A percentile compares a stretch with the other conserved stretches of the same genome.
These are phyloP conservation scores for Mucor irregularis DNA, from an alignment of 371 early-diverging fungal genomes.

Conservation along the genomic window DNA sequence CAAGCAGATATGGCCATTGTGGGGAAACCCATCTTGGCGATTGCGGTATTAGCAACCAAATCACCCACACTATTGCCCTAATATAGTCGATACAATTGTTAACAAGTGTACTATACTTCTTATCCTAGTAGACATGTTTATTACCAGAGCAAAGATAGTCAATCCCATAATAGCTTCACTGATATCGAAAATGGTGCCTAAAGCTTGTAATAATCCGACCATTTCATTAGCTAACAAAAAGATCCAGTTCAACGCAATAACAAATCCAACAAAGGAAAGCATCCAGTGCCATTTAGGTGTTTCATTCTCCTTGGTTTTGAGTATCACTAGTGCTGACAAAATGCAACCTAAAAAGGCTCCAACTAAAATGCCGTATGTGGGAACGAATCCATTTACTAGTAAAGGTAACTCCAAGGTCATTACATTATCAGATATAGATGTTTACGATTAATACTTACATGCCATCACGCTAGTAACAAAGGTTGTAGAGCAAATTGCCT, in stretches of 20 bases:
- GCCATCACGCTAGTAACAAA: constrained; percentile 42
- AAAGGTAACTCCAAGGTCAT: too few relatives aligned
- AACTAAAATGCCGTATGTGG: constrained; percentile 1
- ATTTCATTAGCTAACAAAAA: constrained; percentile 79
- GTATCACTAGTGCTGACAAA: constrained; percentile 16
- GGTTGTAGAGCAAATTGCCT: constrained; percentile 39
- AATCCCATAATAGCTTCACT: constrained; percentile 83
- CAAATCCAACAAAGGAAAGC: constrained; percentile 70
- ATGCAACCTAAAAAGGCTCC: constrained; percentile 35
- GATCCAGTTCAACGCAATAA: constrained; percentile 77
- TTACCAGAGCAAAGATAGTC: constrained; percentile 80
- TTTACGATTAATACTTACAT: too few relatives aligned
- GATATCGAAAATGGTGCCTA: constrained; percentile 73
- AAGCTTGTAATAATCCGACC: constrained; percentile 75
- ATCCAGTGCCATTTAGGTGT: constrained; percentile 45
- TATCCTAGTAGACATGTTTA: background rate
- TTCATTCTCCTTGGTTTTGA: constrained; percentile 24
- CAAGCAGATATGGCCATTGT: constrained; percentile 86
- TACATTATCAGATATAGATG: too few relatives aligned
- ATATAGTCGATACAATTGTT: background rate
- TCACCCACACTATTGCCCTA: constrained; percentile 86
- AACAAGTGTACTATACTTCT: background rate
- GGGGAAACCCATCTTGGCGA: constrained; percentile 84
- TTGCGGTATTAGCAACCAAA: constrained; percentile 81
- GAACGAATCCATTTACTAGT: constrained; percentile 25